phyloP scores from a whole-genome alignment of 176 grass and related monocot species.

The Melocanna baccifera region DNA sequence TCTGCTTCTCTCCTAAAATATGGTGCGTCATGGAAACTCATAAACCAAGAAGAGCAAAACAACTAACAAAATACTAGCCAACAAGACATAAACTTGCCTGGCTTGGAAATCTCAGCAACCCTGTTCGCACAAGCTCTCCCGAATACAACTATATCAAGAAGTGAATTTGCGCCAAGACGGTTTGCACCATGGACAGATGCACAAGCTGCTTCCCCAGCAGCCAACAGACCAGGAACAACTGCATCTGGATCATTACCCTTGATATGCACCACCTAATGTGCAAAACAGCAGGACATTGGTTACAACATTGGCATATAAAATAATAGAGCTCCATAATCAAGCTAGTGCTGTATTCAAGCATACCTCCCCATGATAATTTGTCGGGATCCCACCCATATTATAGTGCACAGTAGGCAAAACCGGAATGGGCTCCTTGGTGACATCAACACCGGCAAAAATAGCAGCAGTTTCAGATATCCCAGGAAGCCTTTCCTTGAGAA shows the following conservation, averaged over 20 bases:
- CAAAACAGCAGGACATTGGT: slow-evolving; percentile 4
- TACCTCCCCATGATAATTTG: slow-evolving; percentile 96
- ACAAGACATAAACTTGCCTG: slow-evolving; percentile 39
- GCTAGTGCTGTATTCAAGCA: slow-evolving; percentile 3
- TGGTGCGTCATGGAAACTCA: background rate
- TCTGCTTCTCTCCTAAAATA: slow-evolving; percentile 51
- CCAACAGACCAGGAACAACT: slow-evolving; percentile 64
- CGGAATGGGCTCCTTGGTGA: slow-evolving; percentile 96
- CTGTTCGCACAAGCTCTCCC: slow-evolving; percentile 82
- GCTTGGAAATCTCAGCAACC: slow-evolving; percentile 66
- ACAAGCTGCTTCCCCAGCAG: slow-evolving; percentile 76
- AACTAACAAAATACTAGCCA: background rate
- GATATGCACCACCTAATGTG: slow-evolving; percentile 62
- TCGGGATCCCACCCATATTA: slow-evolving; percentile 98
- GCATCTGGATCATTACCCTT: slow-evolving; percentile 56
- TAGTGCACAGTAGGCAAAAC: slow-evolving; percentile 97
- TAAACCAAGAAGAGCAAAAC: background rate
- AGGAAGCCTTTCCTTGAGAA: slow-evolving; percentile 91
- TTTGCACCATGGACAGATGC: slow-evolving; percentile 88
- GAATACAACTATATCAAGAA: slow-evolving; percentile 84
- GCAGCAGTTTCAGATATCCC: slow-evolving; percentile 98
- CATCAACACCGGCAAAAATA: slow-evolving; percentile 94
- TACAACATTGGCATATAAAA: background rate
- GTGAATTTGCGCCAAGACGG: slow-evolving; percentile 72
- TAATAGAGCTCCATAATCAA: background rate